Evolutionary conservation across 2,329 filamentous ascomycete species (phyloP).

Genomic region (Aureobasidium sp.): DNA sequence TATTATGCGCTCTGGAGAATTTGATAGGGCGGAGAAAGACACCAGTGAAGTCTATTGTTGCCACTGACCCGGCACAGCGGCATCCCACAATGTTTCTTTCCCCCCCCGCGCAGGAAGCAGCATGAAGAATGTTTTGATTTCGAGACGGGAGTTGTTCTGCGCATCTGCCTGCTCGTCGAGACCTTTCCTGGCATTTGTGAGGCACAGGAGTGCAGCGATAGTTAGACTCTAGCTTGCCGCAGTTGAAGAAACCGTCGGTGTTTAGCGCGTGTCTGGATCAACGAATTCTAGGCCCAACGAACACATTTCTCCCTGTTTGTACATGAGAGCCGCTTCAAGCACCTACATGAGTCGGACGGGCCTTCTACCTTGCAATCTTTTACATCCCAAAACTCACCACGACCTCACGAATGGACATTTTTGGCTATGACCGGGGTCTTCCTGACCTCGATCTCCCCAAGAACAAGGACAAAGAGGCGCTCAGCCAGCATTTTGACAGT

Average conservation of each 20-base stretch:
- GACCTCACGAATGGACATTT: background rate
- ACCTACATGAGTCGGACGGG: background rate
- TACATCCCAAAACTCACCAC: background rate
- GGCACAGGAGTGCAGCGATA: background rate
- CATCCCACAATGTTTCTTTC: background rate
- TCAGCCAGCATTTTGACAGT: background rate
- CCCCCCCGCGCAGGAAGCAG: background rate
- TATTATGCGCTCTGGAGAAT: background rate
- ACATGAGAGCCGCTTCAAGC: background rate
- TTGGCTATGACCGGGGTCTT: slow-evolving; percentile 11
- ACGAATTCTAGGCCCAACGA: slow-evolving; percentile 11
- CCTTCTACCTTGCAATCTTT: background rate
- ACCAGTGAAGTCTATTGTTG: slow-evolving; percentile 1
- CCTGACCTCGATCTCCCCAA: slow-evolving; percentile 14
- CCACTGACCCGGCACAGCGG: background rate
- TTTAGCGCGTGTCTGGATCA: slow-evolving; percentile 12
- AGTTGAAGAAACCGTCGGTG: slow-evolving; percentile 4
- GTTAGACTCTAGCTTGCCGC: background rate
- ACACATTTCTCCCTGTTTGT: background rate
- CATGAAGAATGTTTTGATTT: background rate
- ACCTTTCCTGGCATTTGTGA: background rate
- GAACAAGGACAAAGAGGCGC: slow-evolving; percentile 13
- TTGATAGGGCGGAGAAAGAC: slow-evolving; percentile 1
- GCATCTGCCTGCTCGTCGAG: background rate
- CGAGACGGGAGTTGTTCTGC: background rate